These are phyloP conservation scores for Cladosporium halotolerans DNA, from an alignment of 2,329 filamentous ascomycete species.

Conservation along the genomic window DNA sequence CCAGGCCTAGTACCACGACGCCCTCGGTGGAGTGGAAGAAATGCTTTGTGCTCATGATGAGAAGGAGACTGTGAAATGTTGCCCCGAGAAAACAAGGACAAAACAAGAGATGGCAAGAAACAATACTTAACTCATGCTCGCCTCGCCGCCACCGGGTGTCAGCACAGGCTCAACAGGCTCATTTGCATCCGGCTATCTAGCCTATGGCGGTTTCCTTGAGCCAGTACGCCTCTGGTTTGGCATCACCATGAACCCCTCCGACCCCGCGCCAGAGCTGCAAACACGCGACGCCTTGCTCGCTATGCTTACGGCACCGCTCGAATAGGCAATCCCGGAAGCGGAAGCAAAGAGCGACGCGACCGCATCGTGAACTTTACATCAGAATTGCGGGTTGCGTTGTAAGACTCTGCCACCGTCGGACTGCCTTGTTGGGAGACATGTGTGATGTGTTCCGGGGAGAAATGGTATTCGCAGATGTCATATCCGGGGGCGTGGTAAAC, in stretches of 20 bases:
- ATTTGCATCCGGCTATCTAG: background rate
- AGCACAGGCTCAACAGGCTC: conserved; percentile 2
- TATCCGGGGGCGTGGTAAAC: no score
- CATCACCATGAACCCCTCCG: conserved; percentile 1
- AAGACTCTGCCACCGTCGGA: background rate
- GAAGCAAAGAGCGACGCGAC: background rate
- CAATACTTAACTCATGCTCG: background rate
- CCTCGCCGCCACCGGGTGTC: background rate
- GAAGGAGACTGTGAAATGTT: background rate
- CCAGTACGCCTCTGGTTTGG: conserved; percentile 5
- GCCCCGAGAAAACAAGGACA: background rate
- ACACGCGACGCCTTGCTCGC: no score
- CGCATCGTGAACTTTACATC: background rate
- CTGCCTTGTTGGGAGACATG: background rate
- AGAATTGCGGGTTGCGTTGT: background rate
- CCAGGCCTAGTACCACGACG: conserved; percentile 45
- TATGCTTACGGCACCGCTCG: conserved; percentile 3
- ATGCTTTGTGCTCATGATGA: conserved; percentile 48
- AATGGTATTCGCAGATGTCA: no score
- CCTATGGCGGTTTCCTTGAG: conserved; percentile 1
- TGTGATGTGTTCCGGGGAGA: no score
- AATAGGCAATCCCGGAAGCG: conserved; percentile 5
- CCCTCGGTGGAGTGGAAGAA: conserved; percentile 48
- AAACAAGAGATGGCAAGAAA: background rate
- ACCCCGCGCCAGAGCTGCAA: conserved; percentile 5